Evolutionary conservation across 805 yeast genomes (phyloP).

Genomic region (Candida ascalaphidarum): DNA sequence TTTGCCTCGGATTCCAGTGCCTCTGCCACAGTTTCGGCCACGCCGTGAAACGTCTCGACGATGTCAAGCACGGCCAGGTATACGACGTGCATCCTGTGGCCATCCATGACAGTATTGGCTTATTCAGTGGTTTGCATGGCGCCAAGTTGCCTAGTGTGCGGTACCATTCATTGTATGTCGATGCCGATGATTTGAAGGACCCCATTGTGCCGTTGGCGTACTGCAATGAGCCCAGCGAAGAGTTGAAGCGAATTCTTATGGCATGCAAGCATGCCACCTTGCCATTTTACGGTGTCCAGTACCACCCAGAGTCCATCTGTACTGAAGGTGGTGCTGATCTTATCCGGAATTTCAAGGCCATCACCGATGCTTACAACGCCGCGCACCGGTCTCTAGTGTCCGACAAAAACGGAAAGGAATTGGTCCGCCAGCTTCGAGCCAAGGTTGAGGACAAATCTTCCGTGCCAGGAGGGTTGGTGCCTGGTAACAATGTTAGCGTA

Average conservation of each 20-base stretch:
- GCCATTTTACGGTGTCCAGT: conserved; percentile 92
- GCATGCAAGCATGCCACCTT: conserved; percentile 53
- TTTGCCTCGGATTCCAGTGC: conserved; percentile 89
- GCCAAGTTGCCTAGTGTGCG: conserved; percentile 61
- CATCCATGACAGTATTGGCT: conserved; percentile 2
- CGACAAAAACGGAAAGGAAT: background rate
- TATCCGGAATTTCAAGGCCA: conserved; percentile 52
- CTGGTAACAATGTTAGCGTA: conserved; percentile 1
- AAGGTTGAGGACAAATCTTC: conserved; percentile 12
- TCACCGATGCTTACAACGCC: conserved; percentile 31
- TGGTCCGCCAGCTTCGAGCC: background rate
- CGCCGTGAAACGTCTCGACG: conserved; percentile 39
- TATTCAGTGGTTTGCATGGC: too few relatives aligned
- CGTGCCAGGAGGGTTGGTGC: conserved; percentile 5
- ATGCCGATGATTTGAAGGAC: conserved; percentile 14
- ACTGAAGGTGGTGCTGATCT: conserved; percentile 58
- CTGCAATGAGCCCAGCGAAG: conserved; percentile 34
- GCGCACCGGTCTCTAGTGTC: conserved; percentile 7
- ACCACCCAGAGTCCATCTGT: conserved; percentile 94
- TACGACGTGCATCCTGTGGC: conserved; percentile 40
- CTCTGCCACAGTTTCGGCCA: conserved; percentile 60
- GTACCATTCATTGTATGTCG: conserved; percentile 77
- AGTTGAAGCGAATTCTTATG: conserved; percentile 48
- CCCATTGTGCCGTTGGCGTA: conserved; percentile 52
- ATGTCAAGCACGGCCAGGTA: conserved; percentile 82